Base-by-base conservation (phyloP, 1,284 basidiomycete species). In the Austroboletus novae-zelandiae region DNA sequence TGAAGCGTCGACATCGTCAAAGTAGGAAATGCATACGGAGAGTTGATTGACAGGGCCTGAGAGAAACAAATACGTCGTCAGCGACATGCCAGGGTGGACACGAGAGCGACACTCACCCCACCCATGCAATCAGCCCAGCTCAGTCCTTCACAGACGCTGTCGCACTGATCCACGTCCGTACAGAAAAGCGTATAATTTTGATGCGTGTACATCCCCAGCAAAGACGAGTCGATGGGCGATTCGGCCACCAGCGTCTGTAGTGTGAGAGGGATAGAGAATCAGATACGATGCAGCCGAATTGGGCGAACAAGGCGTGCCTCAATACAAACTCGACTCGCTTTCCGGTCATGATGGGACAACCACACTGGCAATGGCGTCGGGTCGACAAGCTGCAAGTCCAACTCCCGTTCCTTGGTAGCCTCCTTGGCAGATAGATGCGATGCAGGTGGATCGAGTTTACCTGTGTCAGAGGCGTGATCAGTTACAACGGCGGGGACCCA, bases 161-260 rank as follows among this genome's bases (percentile, higher is more conserved):
- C 79, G 54, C 86, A 86, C 53, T 98, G 76, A 5, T 95, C 91
- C 1, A 96, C 66, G 25, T 87, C 81, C 36, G 79, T 71, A 61
- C 89, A 93, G 65, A 93, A 99, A 47, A 86, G 83, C 0, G 20
- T 23, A 55, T 94, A 91, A 65, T 98, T 98, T 64, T 98, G 94
- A 57, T 98, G 94, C 4, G 96, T 77, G 67, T 98, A 99, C 5
- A 96, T 72, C 8, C 87, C 86, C 55, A 96, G 89, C 2, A 97
- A 75, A 1, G 90, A 90, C 0, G 91, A 83, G 66, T 98, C 95
- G 40, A 99, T 87, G 0, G 95, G 94, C 0, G 93, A 88, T 56
- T 94, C 89, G 0, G 88, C 81, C 61, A 92, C 92, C 4, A 97
- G 71, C 10, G 65, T 65, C 91, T 94, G 61, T 32, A 37, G 5